Evolutionary conservation across 352 stramenopile species (phyloP), one percentile per base, ranked within the genome.

Genomic region (Phytopythium montanum): DNA sequence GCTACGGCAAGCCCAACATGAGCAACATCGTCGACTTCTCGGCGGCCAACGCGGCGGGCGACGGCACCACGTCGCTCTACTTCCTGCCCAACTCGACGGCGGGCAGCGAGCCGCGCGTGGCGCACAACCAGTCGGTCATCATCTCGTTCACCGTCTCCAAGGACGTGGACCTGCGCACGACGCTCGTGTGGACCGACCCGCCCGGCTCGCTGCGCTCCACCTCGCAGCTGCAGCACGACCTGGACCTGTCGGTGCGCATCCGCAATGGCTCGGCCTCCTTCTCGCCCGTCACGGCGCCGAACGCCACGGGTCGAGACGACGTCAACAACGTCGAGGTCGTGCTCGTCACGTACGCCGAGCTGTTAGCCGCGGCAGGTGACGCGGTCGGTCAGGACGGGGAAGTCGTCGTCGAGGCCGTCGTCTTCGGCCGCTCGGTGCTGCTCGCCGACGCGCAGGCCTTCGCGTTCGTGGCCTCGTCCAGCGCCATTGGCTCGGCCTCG

Each of bases 251-350:
- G 18, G 76, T 92, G 44, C 78, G 75, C 28, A 69, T 94, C 34
- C 76, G 75, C 44, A 84, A 85, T 56, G 62, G 72, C 18, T 71
- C 70, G n/a, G 63, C 73, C 58, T 70, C 63, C 16, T 92, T 94
- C 60, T 70, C 73, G 26, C 79, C 85, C 14, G 60, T 91, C 34
- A 91, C 77, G 14, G 76, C 81, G 7, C 64, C 73, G 33, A 73
- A 70, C 26, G 64, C 49, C 26, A 85, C 76, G 5, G 69, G 69
- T n/a, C 76, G 76, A 19, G 85, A 94, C 61, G 68, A 73, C 26
- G 75, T 79, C n/a, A 94, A 94, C 72, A 94, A 94, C 60, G 79
- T 94, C 23, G 85, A 94, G 59, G 88, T 94, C 80, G 85, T 94
- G 21, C 70, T 83, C 28, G 82, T 92, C 12, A 79, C 76, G 31